Percentiles rank a stretch among this genome's conserved stretches.
These are phyloP conservation scores for Phytophthora multivora DNA, from an alignment of 352 stramenopile species.

Conservation along the genomic window DNA sequence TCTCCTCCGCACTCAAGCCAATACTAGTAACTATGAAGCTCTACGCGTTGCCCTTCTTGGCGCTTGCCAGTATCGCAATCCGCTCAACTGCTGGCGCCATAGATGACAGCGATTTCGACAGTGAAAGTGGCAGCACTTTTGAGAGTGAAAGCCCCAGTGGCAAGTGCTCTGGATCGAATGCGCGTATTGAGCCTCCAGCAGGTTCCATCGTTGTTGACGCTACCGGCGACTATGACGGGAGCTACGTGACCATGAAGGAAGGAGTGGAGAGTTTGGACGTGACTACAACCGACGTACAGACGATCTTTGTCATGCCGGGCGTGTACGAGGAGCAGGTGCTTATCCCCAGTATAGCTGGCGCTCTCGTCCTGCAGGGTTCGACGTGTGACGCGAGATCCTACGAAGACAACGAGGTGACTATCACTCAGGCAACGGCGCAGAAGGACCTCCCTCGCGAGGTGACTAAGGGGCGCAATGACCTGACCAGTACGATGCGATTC, in stretches of 20 bases:
- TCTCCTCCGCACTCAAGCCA: background rate
- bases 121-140: background rate
- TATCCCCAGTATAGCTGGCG: slow-evolving; percentile 2
- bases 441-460: slow-evolving; percentile 15
- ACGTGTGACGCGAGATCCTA: slow-evolving; percentile 23
- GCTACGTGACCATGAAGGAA: slow-evolving; percentile 11
- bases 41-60: slow-evolving; percentile 9
- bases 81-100: background rate
- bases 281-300: slow-evolving; percentile 13
- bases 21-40: slow-evolving; percentile 9
- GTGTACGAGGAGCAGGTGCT: slow-evolving; percentile 24
- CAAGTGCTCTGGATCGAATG: slow-evolving; percentile 7
- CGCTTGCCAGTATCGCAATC: slow-evolving; percentile 1
- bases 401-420: slow-evolving; percentile 20
- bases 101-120: background rate
- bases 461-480: slow-evolving; percentile 17
- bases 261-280: slow-evolving; percentile 5
- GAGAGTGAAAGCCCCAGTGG: background rate
- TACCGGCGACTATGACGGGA: slow-evolving; percentile 18
- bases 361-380: slow-evolving; percentile 18
- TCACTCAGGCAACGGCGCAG: slow-evolving; percentile 13
- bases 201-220: slow-evolving; percentile 22
- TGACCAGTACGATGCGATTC: slow-evolving; percentile 18
- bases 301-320: slow-evolving; percentile 21
- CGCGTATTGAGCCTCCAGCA: slow-evolving; percentile 5